Percentiles rank a stretch among this genome's conserved stretches.
phyloP scores from a whole-genome alignment of 2,329 filamentous ascomycete genomes.

The Cladosporium sp. region DNA sequence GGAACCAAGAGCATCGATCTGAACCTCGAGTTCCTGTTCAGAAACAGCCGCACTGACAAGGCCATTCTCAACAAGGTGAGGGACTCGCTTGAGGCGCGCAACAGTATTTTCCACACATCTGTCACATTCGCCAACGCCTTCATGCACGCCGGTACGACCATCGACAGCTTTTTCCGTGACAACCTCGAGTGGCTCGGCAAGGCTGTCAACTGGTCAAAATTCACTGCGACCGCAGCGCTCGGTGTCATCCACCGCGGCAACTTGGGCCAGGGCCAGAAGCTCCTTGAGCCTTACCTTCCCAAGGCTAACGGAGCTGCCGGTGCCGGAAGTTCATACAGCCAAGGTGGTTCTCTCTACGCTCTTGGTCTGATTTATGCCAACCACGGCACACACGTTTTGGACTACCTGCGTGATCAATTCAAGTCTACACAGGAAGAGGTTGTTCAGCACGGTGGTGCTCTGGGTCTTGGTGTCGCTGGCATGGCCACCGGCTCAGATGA shows the following conservation, averaged over 20 bases:
- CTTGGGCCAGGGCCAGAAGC: slow-evolving; percentile 85
- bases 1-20: slow-evolving; percentile 92
- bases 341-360: slow-evolving; percentile 92
- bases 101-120: slow-evolving; percentile 97
- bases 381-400: slow-evolving; percentile 85
- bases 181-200: slow-evolving; percentile 98
- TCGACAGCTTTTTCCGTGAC: slow-evolving; percentile 97
- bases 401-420: slow-evolving; percentile 76
- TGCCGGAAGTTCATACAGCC: slow-evolving; percentile 87
- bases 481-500: slow-evolving; percentile 93
- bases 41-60: slow-evolving; percentile 90
- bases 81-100: slow-evolving; percentile 90
- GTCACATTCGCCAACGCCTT: slow-evolving; percentile 98
- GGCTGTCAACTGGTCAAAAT: slow-evolving; percentile 99
- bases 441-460: slow-evolving; percentile 92
- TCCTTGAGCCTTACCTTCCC: slow-evolving; percentile 92
- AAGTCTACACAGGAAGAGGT: slow-evolving; percentile 80
- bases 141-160: slow-evolving; percentile 98
- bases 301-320: slow-evolving; percentile 67
- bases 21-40: slow-evolving; percentile 93
- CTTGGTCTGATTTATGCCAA: slow-evolving; percentile 97
- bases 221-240: slow-evolving; percentile 92
- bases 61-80: slow-evolving; percentile 94
- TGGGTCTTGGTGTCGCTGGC: slow-evolving; percentile 92
- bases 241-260: slow-evolving; percentile 97